A percentile compares a stretch with the other conserved stretches of the same genome.
phyloP scores from a whole-genome alignment of 2,329 filamentous ascomycete species.

The Coleophoma crateriformis region DNA sequence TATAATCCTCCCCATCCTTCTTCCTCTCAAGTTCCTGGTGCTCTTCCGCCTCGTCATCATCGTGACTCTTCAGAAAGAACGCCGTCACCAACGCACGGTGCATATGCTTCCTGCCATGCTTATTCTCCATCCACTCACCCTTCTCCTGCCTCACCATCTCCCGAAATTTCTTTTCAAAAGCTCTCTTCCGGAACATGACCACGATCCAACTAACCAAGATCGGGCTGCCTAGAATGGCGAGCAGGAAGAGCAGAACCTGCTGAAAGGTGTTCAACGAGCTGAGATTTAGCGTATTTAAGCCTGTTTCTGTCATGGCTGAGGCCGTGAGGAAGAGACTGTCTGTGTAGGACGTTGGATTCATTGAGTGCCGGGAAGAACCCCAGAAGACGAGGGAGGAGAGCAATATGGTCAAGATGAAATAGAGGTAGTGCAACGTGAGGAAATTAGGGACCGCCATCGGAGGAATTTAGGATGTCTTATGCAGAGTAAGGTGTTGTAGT shows the following conservation, averaged over 20 bases:
- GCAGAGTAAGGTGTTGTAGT: no score
- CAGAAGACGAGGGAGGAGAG: conserved; percentile 55
- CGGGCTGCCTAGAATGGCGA: conserved; percentile 59
- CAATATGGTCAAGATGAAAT: conserved; percentile 51
- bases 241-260: conserved; percentile 55
- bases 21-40: conserved; percentile 20
- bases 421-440: conserved; percentile 58
- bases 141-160: conserved; percentile 39
- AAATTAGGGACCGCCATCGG: conserved; percentile 30
- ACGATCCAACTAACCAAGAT: conserved; percentile 61
- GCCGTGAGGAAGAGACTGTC: conserved; percentile 61
- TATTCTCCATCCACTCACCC: conserved; percentile 12
- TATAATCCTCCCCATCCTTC: conserved; percentile 18
- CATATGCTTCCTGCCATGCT: no score
- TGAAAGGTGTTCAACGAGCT: conserved; percentile 60
- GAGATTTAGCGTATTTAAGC: conserved; percentile 59
- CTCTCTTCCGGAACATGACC: conserved; percentile 49
- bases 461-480: no score
- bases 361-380: conserved; percentile 42
- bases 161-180: conserved; percentile 55
- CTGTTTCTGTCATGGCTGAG: conserved; percentile 59
- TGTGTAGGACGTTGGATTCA: conserved; percentile 46
- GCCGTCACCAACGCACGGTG: no score
- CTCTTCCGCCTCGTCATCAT: conserved; percentile 25
- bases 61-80: no score